Base-by-base conservation (phyloP, 345 rosid genomes). In the Aurinia saxatilis region DNA sequence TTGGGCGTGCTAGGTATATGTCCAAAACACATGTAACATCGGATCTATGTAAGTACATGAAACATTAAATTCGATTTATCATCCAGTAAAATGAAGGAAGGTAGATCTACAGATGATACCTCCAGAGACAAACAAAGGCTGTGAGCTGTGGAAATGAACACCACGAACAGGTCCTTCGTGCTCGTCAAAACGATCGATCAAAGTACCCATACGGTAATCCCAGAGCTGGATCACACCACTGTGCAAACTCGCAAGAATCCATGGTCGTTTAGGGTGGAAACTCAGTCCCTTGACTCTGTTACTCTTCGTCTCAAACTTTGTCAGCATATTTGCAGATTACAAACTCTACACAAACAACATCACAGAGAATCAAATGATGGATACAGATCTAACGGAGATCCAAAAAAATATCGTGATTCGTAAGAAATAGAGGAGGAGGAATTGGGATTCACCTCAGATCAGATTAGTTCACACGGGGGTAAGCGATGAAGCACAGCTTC, bases 121-220 rank as follows among this genome's bases (percentile, higher is more conserved):
- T 81, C 99, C 99, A 0, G 97, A 93, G 16, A 93, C 99, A 54
- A 93, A 90, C 9, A 93, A 71, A 16, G 97, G 96, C 78, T 93
- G 99, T 34, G 99, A 79, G 27, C 47, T 75, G 75, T 93, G 99
- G 75, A 93, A 93, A 74, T 93, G 96, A 38, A 93, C 99, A 6
- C 97, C 97, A 23, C 99, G 97, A 56, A 93, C 99, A 12, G 97
- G 99, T 25, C 99, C 99, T 38, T 93, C 99, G 42, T 93, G 99
- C 77, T 93, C 97, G 25, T 93, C 99, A 42, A 93, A 90, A 38
- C 96, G 63, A 65, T 90, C 99, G 35, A 93, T 87, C 59, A 93
- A 72, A 42, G 99, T 93, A 39, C 95, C 97, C 95, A 90, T 90
- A 5, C 99, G 90, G 55, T 93, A 93, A 74, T 93, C 99, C 99